Percentiles rank a stretch among this genome's conserved stretches.
phyloP scores from a whole-genome alignment of 768 basidiomycete species.

The Gloeopeniophorella convolvens region DNA sequence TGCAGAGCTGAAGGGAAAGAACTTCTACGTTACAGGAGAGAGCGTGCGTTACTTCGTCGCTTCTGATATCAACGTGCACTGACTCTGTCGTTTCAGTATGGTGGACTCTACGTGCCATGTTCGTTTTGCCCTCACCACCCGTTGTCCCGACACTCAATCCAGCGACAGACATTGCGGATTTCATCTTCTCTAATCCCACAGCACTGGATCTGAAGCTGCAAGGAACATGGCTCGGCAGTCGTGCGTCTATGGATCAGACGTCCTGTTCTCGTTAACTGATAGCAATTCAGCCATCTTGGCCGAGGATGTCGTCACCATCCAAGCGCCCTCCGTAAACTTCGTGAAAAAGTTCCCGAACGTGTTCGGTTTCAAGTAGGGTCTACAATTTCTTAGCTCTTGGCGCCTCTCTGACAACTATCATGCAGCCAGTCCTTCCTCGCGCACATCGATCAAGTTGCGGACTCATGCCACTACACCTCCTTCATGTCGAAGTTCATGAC shows the following conservation, averaged over 20 bases:
- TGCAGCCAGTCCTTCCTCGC: conserved; percentile 20
- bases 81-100: conserved; percentile 8
- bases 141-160: background rate
- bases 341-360: conserved; percentile 11
- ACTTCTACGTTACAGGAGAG: conserved; percentile 19
- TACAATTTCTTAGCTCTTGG: background rate
- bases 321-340: conserved; percentile 7
- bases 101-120: conserved; percentile 17
- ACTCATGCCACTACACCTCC: conserved; percentile 11
- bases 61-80: background rate
- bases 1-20: conserved; percentile 18
- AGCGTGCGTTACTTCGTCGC: conserved; percentile 9
- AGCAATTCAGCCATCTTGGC: background rate
- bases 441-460: conserved; percentile 8
- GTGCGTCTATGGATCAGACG: conserved; percentile 2
- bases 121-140: background rate
- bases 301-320: background rate
- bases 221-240: conserved; percentile 17
- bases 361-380: conserved; percentile 12
- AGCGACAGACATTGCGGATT: conserved; percentile 17
- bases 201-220: conserved; percentile 7
- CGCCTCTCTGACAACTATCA: too few species aligned
- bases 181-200: conserved; percentile 10
- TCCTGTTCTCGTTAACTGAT: background rate
- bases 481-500: conserved; percentile 11